Percentiles rank a stretch among this genome's conserved stretches.
Conservation (phyloP, 768 basidiomycete species). For the Leccinum aurantiacum region DNA sequence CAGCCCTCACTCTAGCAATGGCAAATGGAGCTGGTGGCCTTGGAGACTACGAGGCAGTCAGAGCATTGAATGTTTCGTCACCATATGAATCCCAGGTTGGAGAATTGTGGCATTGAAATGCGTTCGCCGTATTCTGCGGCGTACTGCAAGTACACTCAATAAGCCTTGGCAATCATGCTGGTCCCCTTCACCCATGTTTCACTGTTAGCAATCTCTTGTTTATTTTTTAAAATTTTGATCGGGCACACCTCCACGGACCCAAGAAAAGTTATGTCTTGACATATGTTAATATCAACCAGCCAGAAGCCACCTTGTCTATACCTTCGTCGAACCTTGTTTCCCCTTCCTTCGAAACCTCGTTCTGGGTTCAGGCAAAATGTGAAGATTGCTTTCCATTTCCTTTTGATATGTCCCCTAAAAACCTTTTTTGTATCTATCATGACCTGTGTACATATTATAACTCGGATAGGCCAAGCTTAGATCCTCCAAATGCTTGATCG, state of each 20-base stretch:
- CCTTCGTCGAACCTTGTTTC: conserved; percentile 19
- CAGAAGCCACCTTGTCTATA: conserved; percentile 24
- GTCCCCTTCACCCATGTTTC: conserved; percentile 4
- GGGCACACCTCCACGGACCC: conserved; percentile 20
- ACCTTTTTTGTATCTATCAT: conserved; percentile 26
- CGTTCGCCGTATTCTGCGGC: not conserved
- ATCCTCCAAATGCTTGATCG: not conserved
- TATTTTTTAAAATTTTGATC: conserved; percentile 26
- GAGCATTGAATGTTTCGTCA: conserved; percentile 35
- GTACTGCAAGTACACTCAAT: conserved; percentile 5
- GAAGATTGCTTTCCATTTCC: conserved; percentile 18
- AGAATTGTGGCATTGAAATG: conserved; percentile 55
- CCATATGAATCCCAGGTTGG: conserved; percentile 50
- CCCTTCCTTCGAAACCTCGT: conserved; percentile 6
- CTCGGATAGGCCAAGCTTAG: not conserved
- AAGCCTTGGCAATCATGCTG: not conserved
- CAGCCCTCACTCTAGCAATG: conserved; percentile 57
- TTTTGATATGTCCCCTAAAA: conserved; percentile 20
- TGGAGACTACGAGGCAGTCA: conserved; percentile 54
- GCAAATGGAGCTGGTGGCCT: conserved; percentile 64
- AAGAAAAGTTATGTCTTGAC: conserved; percentile 16
- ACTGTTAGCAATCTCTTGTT: conserved; percentile 20
- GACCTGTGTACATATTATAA: conserved; percentile 3
- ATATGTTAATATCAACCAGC: conserved; percentile 25
- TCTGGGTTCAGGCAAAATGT: conserved; percentile 10